These are phyloP conservation scores for Ustilago trichophora DNA, from an alignment of 1,284 basidiomycete genomes.

Conservation along the genomic window DNA sequence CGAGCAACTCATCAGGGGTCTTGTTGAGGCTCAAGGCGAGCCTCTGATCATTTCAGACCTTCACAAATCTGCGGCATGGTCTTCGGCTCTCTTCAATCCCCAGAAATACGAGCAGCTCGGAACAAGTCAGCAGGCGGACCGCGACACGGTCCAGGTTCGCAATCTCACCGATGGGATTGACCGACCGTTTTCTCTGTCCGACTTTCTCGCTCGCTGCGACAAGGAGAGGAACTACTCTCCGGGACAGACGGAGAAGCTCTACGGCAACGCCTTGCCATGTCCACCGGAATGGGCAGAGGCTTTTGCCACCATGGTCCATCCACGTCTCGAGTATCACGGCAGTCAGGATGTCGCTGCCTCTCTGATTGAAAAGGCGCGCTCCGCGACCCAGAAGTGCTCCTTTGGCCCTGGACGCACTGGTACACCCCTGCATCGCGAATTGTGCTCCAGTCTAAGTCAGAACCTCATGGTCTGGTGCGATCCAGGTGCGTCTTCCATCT, in stretches of 20 bases:
- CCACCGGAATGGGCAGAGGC: constrained; percentile 3
- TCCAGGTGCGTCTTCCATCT: constrained; percentile 15
- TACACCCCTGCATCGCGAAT: constrained; percentile 18
- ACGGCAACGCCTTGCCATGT: constrained; percentile 17
- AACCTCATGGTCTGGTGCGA: constrained; percentile 38
- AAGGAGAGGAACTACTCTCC: background rate
- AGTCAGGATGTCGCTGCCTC: constrained; percentile 15
- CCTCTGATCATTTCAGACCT: constrained; percentile 40
- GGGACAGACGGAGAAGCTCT: constrained; percentile 9
- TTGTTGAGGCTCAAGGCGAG: constrained; percentile 17
- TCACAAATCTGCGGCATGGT: constrained; percentile 18
- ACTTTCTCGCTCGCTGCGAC: constrained; percentile 16
- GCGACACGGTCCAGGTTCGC: background rate
- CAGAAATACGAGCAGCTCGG: constrained; percentile 6
- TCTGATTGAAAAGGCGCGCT: background rate
- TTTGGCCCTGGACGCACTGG: constrained; percentile 22
- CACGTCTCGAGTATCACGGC: constrained; percentile 21
- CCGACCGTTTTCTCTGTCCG: background rate
- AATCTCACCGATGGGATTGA: constrained; percentile 8
- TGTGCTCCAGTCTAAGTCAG: constrained; percentile 40
- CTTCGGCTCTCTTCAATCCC: constrained; percentile 14
- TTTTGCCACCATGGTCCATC: constrained; percentile 10
- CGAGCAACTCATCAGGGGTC: constrained; percentile 7
- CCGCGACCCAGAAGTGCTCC: constrained; percentile 8
- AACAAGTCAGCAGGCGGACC: background rate